These are phyloP conservation scores for Celoporthe dispersa DNA, from an alignment of 2,329 filamentous ascomycete genomes.

Conservation along the genomic window DNA sequence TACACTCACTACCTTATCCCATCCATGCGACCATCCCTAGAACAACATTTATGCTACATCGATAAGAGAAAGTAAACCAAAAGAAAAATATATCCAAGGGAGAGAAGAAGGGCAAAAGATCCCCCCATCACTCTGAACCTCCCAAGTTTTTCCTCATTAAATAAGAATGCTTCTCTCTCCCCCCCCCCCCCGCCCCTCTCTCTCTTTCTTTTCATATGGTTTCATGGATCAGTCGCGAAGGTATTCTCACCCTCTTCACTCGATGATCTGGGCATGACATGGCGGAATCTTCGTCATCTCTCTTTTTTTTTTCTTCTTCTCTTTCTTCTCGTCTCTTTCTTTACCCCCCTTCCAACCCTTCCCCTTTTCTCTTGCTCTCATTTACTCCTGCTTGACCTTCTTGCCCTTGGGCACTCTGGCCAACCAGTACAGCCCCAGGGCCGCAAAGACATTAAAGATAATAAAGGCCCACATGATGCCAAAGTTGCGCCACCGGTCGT, in stretches of 20 bases:
- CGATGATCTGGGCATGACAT: neutral
- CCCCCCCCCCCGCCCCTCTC: neutral
- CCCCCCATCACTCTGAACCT: neutral
- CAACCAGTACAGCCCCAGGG: conserved; percentile 53
- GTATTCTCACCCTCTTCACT: neutral
- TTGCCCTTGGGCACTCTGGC: conserved; percentile 43
- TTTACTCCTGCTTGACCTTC: conserved; percentile 29
- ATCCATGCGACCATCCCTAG: neutral
- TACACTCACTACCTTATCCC: neutral
- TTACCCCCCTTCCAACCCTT: no score
- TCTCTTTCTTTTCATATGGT: neutral
- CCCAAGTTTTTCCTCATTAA: neutral
- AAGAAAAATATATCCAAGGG: neutral
- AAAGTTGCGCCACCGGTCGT: conserved; percentile 56
- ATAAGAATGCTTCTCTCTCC: neutral
- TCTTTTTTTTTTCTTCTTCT: neutral
- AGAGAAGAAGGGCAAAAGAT: neutral
- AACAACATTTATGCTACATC: neutral
- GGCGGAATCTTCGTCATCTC: neutral
- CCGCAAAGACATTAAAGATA: conserved; percentile 52
- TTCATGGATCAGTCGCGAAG: neutral
- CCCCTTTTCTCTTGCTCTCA: neutral
- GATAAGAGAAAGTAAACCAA: neutral
- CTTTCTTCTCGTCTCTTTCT: no score
- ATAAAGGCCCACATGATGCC: conserved; percentile 56